These are phyloP conservation scores for Phytophthora brassicae DNA, from an alignment of 352 stramenopile genomes.

Conservation along the genomic window DNA sequence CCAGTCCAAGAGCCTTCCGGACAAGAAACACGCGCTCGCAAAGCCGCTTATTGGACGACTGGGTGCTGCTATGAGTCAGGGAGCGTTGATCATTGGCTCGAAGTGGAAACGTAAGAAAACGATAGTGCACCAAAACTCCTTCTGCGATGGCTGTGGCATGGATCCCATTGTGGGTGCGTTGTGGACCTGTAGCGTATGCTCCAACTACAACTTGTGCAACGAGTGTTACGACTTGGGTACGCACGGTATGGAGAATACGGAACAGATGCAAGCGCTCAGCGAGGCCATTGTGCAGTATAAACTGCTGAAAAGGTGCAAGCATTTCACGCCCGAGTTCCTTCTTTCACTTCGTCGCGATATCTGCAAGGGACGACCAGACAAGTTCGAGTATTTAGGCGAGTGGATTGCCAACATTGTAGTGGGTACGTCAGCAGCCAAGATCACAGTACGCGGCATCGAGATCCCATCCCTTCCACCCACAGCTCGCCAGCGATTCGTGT, in stretches of 20 bases:
- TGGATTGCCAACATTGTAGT: conserved; percentile 84
- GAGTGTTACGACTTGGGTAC: conserved; percentile 73
- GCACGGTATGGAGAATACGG: conserved; percentile 75
- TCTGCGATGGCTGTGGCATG: conserved; percentile 76
- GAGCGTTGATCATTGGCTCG: conserved; percentile 59
- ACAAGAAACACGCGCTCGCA: conserved; percentile 39
- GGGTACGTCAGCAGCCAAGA: conserved; percentile 64
- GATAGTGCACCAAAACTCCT: conserved; percentile 59
- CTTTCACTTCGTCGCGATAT: conserved; percentile 73
- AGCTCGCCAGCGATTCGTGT: conserved; percentile 71
- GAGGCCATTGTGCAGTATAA: conserved; percentile 75
- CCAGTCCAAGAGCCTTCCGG: conserved; percentile 37
- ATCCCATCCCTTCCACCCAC: conserved; percentile 59
- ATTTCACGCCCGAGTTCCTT: conserved; percentile 74
- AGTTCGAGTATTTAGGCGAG: conserved; percentile 81
- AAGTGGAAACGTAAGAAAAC: conserved; percentile 73
- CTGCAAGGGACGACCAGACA: conserved; percentile 77
- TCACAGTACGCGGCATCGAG: conserved; percentile 80
- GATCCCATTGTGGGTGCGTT: conserved; percentile 64
- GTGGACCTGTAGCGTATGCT: conserved; percentile 73
- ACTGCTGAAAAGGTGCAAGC: conserved; percentile 74
- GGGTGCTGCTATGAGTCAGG: conserved; percentile 65
- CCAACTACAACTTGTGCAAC: conserved; percentile 69
- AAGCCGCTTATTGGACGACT: conserved; percentile 54
- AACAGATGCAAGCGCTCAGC: conserved; percentile 65